Conservation (phyloP, 805 yeast genomes). For the Saccharomycopsis sp. region DNA sequence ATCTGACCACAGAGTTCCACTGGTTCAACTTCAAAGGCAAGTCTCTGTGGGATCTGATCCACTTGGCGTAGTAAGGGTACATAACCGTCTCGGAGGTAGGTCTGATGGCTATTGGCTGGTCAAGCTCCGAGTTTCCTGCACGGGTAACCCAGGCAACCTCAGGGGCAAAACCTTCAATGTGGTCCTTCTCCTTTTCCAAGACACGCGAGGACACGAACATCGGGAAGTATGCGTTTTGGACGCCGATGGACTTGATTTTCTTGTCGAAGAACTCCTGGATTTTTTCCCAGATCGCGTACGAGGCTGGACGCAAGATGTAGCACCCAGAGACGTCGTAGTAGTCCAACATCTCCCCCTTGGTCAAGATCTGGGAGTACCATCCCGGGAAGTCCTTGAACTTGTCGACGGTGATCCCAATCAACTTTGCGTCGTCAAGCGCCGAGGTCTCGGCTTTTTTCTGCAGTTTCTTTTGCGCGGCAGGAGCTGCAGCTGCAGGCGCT, state of each 20-base stretch:
- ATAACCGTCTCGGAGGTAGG: conserved; percentile 99
- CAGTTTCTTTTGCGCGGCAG: conserved; percentile 27
- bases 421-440: conserved; percentile 73
- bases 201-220: conserved; percentile 94
- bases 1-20: conserved; percentile 99
- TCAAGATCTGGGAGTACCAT: conserved; percentile 95
- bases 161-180: conserved; percentile 98
- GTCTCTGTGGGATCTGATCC: conserved; percentile 98
- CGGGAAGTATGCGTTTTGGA: conserved; percentile 94
- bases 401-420: conserved; percentile 94
- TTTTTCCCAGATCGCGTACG: conserved; percentile 89
- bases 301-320: conserved; percentile 93
- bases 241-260: conserved; percentile 81
- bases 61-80: conserved; percentile 98
- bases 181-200: conserved; percentile 96
- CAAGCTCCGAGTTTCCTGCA: conserved; percentile 91
- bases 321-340: conserved; percentile 99
- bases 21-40: conserved; percentile 94
- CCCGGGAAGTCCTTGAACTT: conserved; percentile 87
- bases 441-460: conserved; percentile 32
- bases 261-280: conserved; percentile 84
- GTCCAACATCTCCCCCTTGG: conserved; percentile 97
- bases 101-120: conserved; percentile 97
- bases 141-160: conserved; percentile 99
- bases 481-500: conserved; percentile 26